Percentiles rank a stretch among this genome's conserved stretches.
phyloP scores from a whole-genome alignment of 805 yeast genomes.

The Candida ficus region DNA sequence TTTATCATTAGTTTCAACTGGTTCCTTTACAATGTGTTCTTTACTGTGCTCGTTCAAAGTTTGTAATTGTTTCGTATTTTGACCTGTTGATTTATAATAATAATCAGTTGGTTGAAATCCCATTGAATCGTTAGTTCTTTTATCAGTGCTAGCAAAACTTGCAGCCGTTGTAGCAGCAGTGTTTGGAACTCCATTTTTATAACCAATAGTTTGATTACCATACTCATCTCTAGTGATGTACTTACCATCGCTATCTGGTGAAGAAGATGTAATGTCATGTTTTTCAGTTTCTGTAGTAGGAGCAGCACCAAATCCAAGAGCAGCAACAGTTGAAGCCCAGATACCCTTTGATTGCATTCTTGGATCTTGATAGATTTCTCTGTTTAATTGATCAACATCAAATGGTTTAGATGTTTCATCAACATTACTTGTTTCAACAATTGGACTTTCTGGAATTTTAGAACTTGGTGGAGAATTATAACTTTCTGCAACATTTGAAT shows the following conservation, averaged over 20 bases:
- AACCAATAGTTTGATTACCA: conserved; percentile 3
- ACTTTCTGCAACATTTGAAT: too few species aligned
- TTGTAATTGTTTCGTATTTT: too few species aligned
- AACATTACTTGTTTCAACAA: too few species aligned
- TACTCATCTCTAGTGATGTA: conserved; percentile 1
- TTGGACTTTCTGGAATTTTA: too few species aligned
- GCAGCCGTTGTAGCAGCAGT: conserved; percentile 17
- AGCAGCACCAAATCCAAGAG: conserved; percentile 1
- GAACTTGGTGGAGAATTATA: too few species aligned
- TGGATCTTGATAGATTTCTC: not conserved
- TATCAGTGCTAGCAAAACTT: conserved; percentile 5
- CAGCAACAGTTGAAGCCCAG: not conserved
- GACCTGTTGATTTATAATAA: too few species aligned
- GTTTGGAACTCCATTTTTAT: conserved; percentile 17
- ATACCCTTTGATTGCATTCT: not conserved
- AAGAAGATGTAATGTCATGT: not conserved
- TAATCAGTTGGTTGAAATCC: not conserved
- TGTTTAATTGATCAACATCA: not conserved
- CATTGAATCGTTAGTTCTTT: conserved; percentile 2
- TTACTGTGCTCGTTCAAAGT: too few species aligned
- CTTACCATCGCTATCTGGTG: not conserved
- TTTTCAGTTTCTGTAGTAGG: conserved; percentile 7
- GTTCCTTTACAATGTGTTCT: too few species aligned
- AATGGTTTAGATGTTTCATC: too few species aligned
- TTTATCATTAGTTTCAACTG: too few species aligned